Base-by-base conservation (phyloP, 768 basidiomycete genomes). In the Termitomyces titanicus region DNA sequence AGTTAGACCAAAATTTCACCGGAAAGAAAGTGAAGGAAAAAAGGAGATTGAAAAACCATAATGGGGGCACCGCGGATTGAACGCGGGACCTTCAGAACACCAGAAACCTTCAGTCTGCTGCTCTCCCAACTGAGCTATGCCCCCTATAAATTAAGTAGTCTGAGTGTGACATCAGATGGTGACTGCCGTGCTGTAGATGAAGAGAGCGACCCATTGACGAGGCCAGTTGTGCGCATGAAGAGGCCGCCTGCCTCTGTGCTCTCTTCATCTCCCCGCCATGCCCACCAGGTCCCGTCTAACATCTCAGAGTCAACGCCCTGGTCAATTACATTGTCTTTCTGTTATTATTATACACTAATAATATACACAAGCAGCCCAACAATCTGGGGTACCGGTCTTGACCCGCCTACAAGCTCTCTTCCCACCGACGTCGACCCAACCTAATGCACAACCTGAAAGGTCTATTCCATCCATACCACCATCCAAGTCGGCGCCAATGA, bases 81-180 rank as follows among this genome's bases (percentile, higher is more conserved):
- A 63, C 62, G 60, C 62, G 60, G 62, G 62, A 63, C 62, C 62
- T 63, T 63, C 62, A 63, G 62, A 63, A 56, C 18, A 1, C 22
- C 0, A 8, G 11, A 20, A 24, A 22, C 1, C 60, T 61, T 61
- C 58, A 56, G 55, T 56, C 55, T 54, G 55, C 57, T 56, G 58
- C 59, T 60, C 55, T 57, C 54, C 58, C 63, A 57, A 52, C 63
- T 62, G 56, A 62, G 58, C 61, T 62, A 62, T 55, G 35, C 35
- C 48, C 43, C 40, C n/a, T n/a, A n/a, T n/a, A n/a, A n/a, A n/a
- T n/a, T n/a, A n/a, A n/a, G n/a, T n/a, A n/a, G n/a, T n/a, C n/a
- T n/a, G n/a, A n/a, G n/a, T n/a, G n/a, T n/a, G n/a, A n/a, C n/a
- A n/a, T n/a, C n/a, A n/a, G n/a, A n/a, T n/a, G n/a, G n/a, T n/a